Evolutionary conservation across 2,329 filamentous ascomycete species (phyloP), one percentile per base, ranked within the genome.

Genomic region (Ceratocystis variospora): DNA sequence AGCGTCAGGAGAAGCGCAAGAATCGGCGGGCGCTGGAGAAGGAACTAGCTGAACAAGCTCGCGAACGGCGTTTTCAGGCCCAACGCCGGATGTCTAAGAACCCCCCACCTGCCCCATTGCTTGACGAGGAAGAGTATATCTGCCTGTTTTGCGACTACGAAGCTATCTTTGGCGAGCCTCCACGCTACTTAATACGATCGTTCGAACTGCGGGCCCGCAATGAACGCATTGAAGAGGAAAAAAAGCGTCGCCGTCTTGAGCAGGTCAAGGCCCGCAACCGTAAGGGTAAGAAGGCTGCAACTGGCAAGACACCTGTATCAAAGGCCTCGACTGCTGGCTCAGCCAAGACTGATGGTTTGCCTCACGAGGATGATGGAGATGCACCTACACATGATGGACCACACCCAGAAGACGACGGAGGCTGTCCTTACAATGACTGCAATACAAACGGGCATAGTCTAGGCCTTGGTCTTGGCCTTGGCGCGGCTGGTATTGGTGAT

Each of bases 121-220:
- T 50, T 31, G 71, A 71, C 1, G 87, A 90, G 70, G 89, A 96
- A 68, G 83, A 91, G 63, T 97, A 92, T 89, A 91, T 97, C 61
- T 99, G 94, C 76, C 90, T 96, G 72, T 97, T 97, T 74, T 99
- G 94, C 78, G 94, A 99, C 75, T 99, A 96, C 73, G 93, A 97
- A 76, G 85, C 85, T 64, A 96, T 99, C 62, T 97, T 96, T 74
- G 93, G 93, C n/a, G 82, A 82, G 64, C 89, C 89, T 1, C 94
- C 94, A 0, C 82, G 84, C 71, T 90, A 90, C 62, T 78, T 99
- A 65, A 95, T 97, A 69, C 84, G 89, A 50, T 86, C 91, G 69
- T 99, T 97, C 73, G 94, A 99, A 76, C 89, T 93, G 73, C 96
- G 96, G 75, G 94, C 96, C 73, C 86, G 90, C 45, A 87, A 88